phyloP scores from a whole-genome alignment of 2,329 filamentous ascomycete genomes.

The Neurospora crassa region DNA sequence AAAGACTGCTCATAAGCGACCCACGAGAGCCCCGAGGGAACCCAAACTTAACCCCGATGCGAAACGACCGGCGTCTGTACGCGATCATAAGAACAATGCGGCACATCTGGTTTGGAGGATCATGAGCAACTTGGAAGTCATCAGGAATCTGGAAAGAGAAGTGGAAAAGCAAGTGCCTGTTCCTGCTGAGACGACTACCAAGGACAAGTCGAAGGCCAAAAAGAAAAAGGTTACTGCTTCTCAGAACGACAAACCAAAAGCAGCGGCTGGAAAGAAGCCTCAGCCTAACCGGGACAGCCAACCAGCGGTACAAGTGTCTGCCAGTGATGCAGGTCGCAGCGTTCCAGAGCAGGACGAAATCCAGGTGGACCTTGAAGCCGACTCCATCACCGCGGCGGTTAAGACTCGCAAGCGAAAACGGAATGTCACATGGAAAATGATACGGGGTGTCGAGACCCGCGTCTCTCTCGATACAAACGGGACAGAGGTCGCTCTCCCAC shows the following conservation, averaged over 20 bases:
- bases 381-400: conserved; percentile 41
- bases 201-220: background rate
- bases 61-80: conserved; percentile 32
- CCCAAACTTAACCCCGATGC: conserved; percentile 23
- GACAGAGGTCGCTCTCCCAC: background rate
- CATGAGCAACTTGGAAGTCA: conserved; percentile 9
- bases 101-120: conserved; percentile 37
- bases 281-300: background rate
- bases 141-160: background rate
- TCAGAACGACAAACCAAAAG: background rate
- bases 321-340: conserved; percentile 8
- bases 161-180: background rate
- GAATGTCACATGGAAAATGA: conserved; percentile 27
- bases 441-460: conserved; percentile 27
- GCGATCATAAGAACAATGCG: conserved; percentile 36
- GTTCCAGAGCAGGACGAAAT: conserved; percentile 6
- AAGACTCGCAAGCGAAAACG: conserved; percentile 39
- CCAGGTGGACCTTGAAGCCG: conserved; percentile 1
- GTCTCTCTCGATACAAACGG: conserved; percentile 10
- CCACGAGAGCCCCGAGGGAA: conserved; percentile 14
- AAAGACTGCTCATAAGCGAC: conserved; percentile 5
- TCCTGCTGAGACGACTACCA: background rate
- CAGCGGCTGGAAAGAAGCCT: background rate
- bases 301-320: background rate
- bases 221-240: background rate